Conservation (phyloP, 2,329 filamentous ascomycete species). For the Hypoxylon sp. region DNA sequence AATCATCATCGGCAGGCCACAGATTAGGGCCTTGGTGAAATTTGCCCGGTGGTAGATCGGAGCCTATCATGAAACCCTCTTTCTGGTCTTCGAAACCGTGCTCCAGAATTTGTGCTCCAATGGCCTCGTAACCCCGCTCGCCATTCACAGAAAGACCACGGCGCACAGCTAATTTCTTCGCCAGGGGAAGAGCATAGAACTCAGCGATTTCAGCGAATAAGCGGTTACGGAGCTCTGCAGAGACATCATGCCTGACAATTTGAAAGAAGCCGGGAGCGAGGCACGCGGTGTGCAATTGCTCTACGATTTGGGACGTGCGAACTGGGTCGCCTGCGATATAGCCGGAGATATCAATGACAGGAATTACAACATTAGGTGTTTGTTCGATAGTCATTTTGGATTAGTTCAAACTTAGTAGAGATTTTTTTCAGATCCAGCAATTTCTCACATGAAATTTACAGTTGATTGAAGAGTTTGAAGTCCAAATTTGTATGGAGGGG, state of each 20-base stretch:
- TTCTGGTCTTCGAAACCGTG: slow-evolving; percentile 50
- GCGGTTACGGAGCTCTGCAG: slow-evolving; percentile 46
- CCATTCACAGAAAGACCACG: slow-evolving; percentile 43
- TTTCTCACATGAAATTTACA: background rate
- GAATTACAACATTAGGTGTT: slow-evolving; percentile 37
- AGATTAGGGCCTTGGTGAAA: slow-evolving; percentile 51
- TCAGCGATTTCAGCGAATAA: slow-evolving; percentile 48
- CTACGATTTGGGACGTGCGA: slow-evolving; percentile 27
- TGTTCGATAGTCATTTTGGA: slow-evolving; percentile 26
- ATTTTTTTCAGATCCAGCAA: too few species aligned
- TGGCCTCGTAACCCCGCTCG: slow-evolving; percentile 50
- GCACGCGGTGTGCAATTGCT: slow-evolving; percentile 43
- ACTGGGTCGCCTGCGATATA: slow-evolving; percentile 40
- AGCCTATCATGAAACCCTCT: slow-evolving; percentile 55
- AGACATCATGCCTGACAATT: slow-evolving; percentile 54
- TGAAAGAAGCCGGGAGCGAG: slow-evolving; percentile 55
- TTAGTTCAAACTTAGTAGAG: background rate
- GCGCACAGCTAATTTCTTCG: slow-evolving; percentile 49
- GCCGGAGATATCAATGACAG: slow-evolving; percentile 51
- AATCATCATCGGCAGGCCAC: slow-evolving; percentile 51
- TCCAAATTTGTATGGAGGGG: too few species aligned
- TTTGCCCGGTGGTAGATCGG: slow-evolving; percentile 44
- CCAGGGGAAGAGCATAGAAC: slow-evolving; percentile 54
- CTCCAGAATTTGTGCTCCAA: slow-evolving; percentile 49
- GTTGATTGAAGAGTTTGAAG: background rate